These are phyloP conservation scores for Hordeum pubiflorum DNA, from an alignment of 202 grass and related monocot genomes.

Conservation along the genomic window DNA sequence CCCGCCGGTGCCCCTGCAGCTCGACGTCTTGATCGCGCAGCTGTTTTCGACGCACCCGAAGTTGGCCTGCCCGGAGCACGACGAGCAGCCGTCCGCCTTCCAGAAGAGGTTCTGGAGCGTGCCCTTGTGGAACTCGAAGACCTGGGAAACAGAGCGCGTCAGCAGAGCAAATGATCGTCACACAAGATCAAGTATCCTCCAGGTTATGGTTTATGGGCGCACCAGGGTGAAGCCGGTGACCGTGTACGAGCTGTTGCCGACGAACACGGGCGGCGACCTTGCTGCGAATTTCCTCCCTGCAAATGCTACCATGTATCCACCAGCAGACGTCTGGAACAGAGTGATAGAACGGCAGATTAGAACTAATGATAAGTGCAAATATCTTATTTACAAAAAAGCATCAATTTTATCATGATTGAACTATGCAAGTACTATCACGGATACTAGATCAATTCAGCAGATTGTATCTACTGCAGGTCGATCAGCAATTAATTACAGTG, in stretches of 20 bases:
- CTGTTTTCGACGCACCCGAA: constrained; percentile 48
- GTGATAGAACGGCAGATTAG: not conserved
- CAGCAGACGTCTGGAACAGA: constrained; percentile 38
- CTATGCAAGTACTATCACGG: not conserved
- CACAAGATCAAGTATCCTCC: not conserved
- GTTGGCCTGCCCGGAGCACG: constrained; percentile 21
- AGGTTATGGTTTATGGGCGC: not conserved
- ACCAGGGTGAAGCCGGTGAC: constrained; percentile 92
- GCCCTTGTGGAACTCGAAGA: constrained; percentile 88
- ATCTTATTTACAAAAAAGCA: not conserved
- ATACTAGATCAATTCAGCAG: not conserved
- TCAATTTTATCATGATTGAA: not conserved
- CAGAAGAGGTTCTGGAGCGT: constrained; percentile 74
- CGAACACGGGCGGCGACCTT: constrained; percentile 53
- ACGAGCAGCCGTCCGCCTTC: constrained; percentile 54
- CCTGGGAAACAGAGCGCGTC: constrained; percentile 22
- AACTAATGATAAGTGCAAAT: not conserved
- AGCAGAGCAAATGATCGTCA: not conserved
- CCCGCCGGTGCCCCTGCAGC: constrained; percentile 50
- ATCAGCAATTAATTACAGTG: not conserved
- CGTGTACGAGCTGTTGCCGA: constrained; percentile 43
- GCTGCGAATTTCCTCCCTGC: constrained; percentile 89
- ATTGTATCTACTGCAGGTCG: not conserved
- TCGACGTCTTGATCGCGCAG: constrained; percentile 47
- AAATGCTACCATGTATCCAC: constrained; percentile 84